phyloP scores from a whole-genome alignment of 805 yeast genomes.

The Spencermartinsiella europaea region DNA sequence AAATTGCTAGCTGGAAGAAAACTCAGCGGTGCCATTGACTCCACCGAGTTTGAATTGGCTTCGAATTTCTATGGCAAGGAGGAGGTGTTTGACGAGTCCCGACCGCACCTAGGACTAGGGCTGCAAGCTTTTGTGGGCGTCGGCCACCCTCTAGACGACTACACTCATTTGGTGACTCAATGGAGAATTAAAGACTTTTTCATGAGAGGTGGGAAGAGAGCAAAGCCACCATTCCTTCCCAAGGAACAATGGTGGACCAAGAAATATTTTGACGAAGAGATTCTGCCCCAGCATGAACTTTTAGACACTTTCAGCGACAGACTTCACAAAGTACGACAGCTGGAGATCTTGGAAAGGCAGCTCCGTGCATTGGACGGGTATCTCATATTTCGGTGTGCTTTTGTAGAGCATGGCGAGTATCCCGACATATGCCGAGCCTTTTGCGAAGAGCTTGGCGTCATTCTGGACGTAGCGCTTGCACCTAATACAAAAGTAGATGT shows the following conservation, averaged over 20 bases:
- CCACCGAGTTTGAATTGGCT: conserved; percentile 5
- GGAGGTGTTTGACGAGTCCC: conserved; percentile 24
- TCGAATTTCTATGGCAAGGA: conserved; percentile 21
- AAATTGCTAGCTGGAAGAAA: neutral
- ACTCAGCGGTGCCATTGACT: neutral
- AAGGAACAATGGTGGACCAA: neutral
- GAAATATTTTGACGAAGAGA: neutral
- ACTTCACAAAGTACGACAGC: conserved; percentile 22
- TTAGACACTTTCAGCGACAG: conserved; percentile 22
- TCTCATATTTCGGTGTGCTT: conserved; percentile 38
- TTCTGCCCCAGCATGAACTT: conserved; percentile 14
- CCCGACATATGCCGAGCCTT: conserved; percentile 38
- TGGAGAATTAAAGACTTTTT: conserved; percentile 19
- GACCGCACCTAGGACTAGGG: conserved; percentile 29
- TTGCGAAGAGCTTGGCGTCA: conserved; percentile 44
- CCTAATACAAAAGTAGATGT: conserved; percentile 27
- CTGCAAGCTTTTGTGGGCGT: conserved; percentile 26
- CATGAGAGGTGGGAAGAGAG: neutral
- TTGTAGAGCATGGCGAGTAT: conserved; percentile 34
- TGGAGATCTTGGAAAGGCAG: conserved; percentile 19
- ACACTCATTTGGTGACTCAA: conserved; percentile 30
- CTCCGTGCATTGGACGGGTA: conserved; percentile 10
- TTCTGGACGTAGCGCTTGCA: conserved; percentile 39
- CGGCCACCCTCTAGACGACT: conserved; percentile 24
- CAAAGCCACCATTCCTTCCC: neutral